Evolutionary conservation across 305 asterid species (phyloP), one percentile per base, ranked within the genome.

Genomic region (Andrographis paniculata): DNA sequence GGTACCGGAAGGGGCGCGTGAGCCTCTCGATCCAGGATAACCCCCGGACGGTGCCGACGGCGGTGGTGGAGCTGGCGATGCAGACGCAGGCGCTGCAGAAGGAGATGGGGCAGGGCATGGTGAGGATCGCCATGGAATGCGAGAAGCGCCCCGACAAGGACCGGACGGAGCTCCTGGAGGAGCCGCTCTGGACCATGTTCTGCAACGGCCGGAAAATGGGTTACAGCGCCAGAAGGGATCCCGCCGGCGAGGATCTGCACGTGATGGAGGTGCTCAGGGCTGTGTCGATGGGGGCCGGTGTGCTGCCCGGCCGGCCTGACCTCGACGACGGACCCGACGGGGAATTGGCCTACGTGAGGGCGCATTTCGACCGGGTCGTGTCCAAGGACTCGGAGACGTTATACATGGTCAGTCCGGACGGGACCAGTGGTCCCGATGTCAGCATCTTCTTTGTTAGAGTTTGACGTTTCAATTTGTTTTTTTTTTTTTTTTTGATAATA

Each of bases 201-300:
- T 79, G 82, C 45, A 89, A 89, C 28, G 96, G 98, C 52, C 82
- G 78, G 56, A 89, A 82, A 56, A 52, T 44, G 4, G 96, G 96
- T 0, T 78, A 76, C 27, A 86, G 86, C 0, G 55, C 72, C 1
- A 77, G 55, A 30, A 57, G 96, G 52, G 88, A 74, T 17, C 82
- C 87, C 0, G 64, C 52, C 2, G 92, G 80, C 48, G 98, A 85
- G 60, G 98, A 89, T 45, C 51, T 89, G 43, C 63, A 71, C 15
- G 87, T 85, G 11, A 89, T 85, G 95, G 95, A 89, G 64, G 59
- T 80, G 17, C 60, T 89, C 18, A 75, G 74, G 67, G 78, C 84
- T 35, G 87, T 85, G 49, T 85, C 94, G 1, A 85, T 78, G 93
- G 96, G 98, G 0, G 96, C 93, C 12, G 95, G 94, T 0, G 94